phyloP scores from a whole-genome alignment of 345 rosid species.

The Laguncularia racemosa region DNA sequence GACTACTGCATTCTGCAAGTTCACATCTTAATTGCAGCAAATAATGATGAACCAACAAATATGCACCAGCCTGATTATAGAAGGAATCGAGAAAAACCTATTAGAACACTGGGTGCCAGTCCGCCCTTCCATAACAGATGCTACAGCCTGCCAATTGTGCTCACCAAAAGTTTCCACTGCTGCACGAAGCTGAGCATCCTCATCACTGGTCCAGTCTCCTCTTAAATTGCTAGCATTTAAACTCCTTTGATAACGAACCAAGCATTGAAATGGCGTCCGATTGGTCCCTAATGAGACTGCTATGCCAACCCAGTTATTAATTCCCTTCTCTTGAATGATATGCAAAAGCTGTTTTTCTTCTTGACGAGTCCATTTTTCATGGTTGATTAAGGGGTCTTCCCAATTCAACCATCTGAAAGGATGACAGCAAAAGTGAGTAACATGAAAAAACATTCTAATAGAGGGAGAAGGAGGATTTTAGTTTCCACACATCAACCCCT shows the following conservation, averaged over 20 bases:
- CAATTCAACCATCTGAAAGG: conserved; percentile 73
- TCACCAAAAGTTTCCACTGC: conserved; percentile 71
- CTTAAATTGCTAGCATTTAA: conserved; percentile 59
- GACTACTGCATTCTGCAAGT: background rate
- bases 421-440: background rate
- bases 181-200: conserved; percentile 68
- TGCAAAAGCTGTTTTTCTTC: conserved; percentile 62
- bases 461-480: background rate
- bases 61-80: background rate
- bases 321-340: conserved; percentile 52
- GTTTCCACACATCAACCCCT: too few relatives aligned
- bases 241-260: conserved; percentile 80
- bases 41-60: background rate
- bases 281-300: conserved; percentile 59
- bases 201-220: conserved; percentile 77
- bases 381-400: conserved; percentile 77
- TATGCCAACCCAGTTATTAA: conserved; percentile 61
- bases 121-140: conserved; percentile 58
- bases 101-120: conserved; percentile 90
- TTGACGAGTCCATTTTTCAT: conserved; percentile 43
- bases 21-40: background rate
- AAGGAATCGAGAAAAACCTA: conserved; percentile 31
- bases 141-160: conserved; percentile 82
- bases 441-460: background rate
- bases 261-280: conserved; percentile 86